phyloP scores from a whole-genome alignment of 495 filamentous ascomycete genomes.

The Glarea lozoyensis region DNA sequence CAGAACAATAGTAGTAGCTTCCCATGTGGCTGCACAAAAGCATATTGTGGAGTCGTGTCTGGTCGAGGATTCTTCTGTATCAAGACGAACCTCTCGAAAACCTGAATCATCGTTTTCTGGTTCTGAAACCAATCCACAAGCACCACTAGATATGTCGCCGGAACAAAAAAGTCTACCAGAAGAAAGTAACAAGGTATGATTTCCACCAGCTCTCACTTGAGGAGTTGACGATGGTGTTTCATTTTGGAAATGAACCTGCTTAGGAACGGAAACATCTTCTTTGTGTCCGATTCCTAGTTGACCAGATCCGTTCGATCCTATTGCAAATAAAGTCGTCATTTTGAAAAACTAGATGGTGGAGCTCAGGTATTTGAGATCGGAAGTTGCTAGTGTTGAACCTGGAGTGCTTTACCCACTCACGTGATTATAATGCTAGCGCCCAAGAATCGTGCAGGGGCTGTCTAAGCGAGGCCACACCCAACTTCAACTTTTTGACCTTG shows the following conservation, averaged over 20 bases:
- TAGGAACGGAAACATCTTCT: slow-evolving; percentile 63
- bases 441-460: too few species aligned
- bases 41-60: slow-evolving; percentile 18
- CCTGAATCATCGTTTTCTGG: slow-evolving; percentile 17
- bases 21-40: slow-evolving; percentile 65
- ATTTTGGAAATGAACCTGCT: slow-evolving; percentile 42
- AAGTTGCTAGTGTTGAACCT: too few species aligned
- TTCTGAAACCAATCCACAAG: slow-evolving; percentile 39
- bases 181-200: slow-evolving; percentile 69
- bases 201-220: slow-evolving; percentile 64
- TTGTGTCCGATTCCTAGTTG: slow-evolving; percentile 75
- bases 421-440: too few species aligned
- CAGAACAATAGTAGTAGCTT: slow-evolving; percentile 50
- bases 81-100: slow-evolving; percentile 7
- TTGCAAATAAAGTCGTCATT: slow-evolving; percentile 56
- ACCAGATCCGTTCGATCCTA: slow-evolving; percentile 85
- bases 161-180: slow-evolving; percentile 49
- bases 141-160: slow-evolving; percentile 51
- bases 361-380: too few species aligned
- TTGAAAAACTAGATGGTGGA: too few species aligned
- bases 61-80: slow-evolving; percentile 14
- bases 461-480: too few species aligned
- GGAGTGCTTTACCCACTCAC: too few species aligned
- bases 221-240: slow-evolving; percentile 13
- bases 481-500: background rate